Base-by-base conservation (phyloP, 148 eudicot species). In the Beta vulgaris region DNA sequence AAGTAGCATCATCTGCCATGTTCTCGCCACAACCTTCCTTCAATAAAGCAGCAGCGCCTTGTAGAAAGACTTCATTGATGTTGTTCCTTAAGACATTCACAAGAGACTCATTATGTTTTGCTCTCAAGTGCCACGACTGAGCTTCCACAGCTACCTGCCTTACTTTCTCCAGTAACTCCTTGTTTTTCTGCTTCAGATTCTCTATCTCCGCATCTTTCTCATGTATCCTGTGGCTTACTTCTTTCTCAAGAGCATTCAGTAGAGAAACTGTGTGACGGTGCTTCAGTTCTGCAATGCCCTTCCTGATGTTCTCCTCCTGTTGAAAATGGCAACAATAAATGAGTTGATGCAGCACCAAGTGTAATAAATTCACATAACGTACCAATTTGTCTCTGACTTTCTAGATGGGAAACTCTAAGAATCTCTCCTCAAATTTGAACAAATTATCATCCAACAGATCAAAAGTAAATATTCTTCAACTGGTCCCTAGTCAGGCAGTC, bases 21-120 rank as follows among this genome's bases (percentile, higher is more conserved):
- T 59, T 84, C 36, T 86, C 87, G 31, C 81, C 89, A 46, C 68
- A 84, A 36, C 87, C 87, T 77, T 86, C 89, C 73, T 73, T 75
- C 18, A 43, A 73, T 3, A 49, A 72, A 12, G 70, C 64, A 12
- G 70, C 64, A 39, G 82, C 74, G 7, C 84, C 82, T 44, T 80
- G 87, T 34, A 71, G 55, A 31, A 79, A 29, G 46, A 69, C 71
- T 61, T 84, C 78, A 12, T 77, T 65, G 68, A 86, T 79, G 76
- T 84, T 82, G 77, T 63, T 84, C 61, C 64, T 84, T n/a, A 86
- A 54, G 34, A 76, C 51, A 73, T 69, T 82, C 31, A 79, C 81
- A 15, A 84, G 58, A 19, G 82, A 82, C 72, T 86, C 89, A 14
- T 78, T 82, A 19, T 82, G 82, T 44, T 75, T 75, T 37, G 89